Evolutionary conservation across 139 green algal species (phyloP), one percentile per base, ranked within the genome.

Genomic region (Micractinium conductrix): DNA sequence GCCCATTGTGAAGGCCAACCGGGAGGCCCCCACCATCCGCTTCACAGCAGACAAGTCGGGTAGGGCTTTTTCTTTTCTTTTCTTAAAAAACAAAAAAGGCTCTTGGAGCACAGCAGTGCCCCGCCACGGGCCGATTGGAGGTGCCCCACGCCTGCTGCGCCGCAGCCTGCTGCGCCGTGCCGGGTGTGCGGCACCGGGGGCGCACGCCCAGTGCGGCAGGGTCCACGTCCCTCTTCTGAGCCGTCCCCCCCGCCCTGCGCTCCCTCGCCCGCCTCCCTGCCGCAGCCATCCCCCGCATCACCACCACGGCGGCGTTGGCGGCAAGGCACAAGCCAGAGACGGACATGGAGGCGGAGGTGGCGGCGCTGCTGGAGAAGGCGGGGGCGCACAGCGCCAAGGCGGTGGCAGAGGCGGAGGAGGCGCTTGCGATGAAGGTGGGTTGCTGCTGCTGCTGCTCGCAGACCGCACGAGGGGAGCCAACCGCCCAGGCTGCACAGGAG

Each of bases 1-100:
- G 86, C 90, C 92, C 14, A 87, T 99, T 3, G 93, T 99, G 37
- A 98, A 98, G 92, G 92, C 93, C 42, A 98, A 99, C 83, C 89
- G 97, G 4, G 95, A 99, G 87, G 96, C 95, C 0, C 92, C 94
- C 58, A 98, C 96, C 16, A 86, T 99, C 24, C 83, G 88, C 6
- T 96, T 99, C 80, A 91, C 87, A 0, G 67, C 91, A 16, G 88
- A 91, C 30, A 76, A 65, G 38, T 78, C 70, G 70, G 70, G 70
- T 78, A 28, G 35, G 69, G 35, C 37, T 2, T 2, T 17, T n/a
- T n/a, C n/a, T n/a, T n/a, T n/a, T n/a, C n/a, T n/a, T n/a, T n/a
- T n/a, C n/a, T n/a, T n/a, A n/a, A n/a, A n/a, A n/a, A n/a, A n/a
- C n/a, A n/a, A n/a, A n/a, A n/a, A n/a, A n/a, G n/a, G n/a, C n/a